Conservation (phyloP, 768 basidiomycete species). For the Lactarius akahatsu region DNA sequence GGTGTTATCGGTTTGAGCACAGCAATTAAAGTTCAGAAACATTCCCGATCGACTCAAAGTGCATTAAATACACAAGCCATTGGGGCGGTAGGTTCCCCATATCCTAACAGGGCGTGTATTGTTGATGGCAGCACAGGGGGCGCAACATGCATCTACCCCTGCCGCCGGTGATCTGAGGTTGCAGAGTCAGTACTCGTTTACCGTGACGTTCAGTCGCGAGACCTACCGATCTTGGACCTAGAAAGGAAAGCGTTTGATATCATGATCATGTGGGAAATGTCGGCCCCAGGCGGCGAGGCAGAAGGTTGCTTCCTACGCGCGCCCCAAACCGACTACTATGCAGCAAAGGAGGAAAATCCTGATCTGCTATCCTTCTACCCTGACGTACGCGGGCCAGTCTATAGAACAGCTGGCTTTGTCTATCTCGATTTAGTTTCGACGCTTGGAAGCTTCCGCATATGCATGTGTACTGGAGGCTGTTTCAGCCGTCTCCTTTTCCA, state of each 20-base stretch:
- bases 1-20: constrained; percentile 80
- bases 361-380: constrained; percentile 38
- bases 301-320: constrained; percentile 66
- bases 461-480: constrained; percentile 37
- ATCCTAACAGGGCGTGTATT: background rate
- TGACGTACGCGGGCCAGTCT: constrained; percentile 32
- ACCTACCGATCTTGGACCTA: constrained; percentile 45
- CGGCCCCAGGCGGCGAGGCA: constrained; percentile 56
- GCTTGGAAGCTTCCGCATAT: constrained; percentile 44
- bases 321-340: constrained; percentile 60
- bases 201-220: background rate
- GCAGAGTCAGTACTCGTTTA: constrained; percentile 44
- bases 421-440: constrained; percentile 38
- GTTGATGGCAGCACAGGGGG: constrained; percentile 50
- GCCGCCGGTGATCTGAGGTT: constrained; percentile 48
- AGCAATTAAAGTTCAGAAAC: constrained; percentile 66
- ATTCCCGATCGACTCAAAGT: constrained; percentile 69
- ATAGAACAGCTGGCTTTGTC: background rate
- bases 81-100: constrained; percentile 68
- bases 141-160: constrained; percentile 66
- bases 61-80: constrained; percentile 72
- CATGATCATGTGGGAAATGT: constrained; percentile 76
- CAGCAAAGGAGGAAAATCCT: constrained; percentile 40
- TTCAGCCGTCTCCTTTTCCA: constrained; percentile 59
- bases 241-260: constrained; percentile 72